Evolutionary conservation across 345 rosid genomes (phyloP), one percentile per base, ranked within the genome.

Genomic region (Salix purpurea): DNA sequence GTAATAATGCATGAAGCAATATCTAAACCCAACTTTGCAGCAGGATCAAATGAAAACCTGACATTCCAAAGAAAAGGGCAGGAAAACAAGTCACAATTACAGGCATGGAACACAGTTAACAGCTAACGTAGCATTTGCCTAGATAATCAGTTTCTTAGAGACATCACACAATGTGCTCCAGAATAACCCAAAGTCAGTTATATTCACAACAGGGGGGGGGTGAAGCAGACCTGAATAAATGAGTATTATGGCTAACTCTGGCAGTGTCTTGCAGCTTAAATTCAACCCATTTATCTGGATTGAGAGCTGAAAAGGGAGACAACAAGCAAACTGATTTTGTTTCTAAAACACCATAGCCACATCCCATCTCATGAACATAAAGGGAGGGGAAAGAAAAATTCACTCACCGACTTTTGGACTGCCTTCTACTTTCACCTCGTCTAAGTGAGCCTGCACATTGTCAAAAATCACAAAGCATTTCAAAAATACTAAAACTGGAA

Each of bases 181-280:
- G 23, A 46, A 18, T 1, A 39, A 11, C 9, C 37, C 65, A 67
- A 74, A 18, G 23, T 77, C 19, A 24, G 62, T 34, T 24, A 2
- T 15, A 40, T 74, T 13, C n/a, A 32, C 6, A 18, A 28, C 34
- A 71, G 36, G 5, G 34, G 5, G 34, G 28, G 5, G 6, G 19
- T 46, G 75, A 65, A n/a, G 30, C 24, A 74, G 60, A 92, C 98
- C 97, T 94, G 88, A 86, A 94, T 80, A 94, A 80, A 64, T 94
- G 95, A 71, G 90, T 77, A 83, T 94, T 91, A 79, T 94, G 97
- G 87, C 94, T 94, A 82, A 94, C 98, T 75, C 91, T 88, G 36
- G 95, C 98, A 64, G 97, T 90, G 79, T 94, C 98, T 84, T 90
- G 97, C 75, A 94, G 87, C 87, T 91, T 94, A 79, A 94, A 94